Percentiles rank a stretch among this genome's conserved stretches.
Evolutionary conservation across 2,329 filamentous ascomycete species (phyloP).

Genomic region (Phialocephala sp.): DNA sequence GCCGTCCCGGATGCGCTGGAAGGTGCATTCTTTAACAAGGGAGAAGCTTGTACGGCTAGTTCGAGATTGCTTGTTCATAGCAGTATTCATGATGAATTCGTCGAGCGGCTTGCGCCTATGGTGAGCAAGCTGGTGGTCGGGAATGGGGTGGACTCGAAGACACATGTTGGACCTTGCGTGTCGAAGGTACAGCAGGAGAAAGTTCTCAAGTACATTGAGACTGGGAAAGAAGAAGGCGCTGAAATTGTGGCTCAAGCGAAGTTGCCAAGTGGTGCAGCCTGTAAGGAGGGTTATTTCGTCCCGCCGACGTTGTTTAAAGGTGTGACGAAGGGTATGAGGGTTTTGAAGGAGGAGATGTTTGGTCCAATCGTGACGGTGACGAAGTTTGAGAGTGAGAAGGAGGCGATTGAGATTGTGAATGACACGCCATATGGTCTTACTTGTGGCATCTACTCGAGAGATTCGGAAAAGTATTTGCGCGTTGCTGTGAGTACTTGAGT

Average conservation of each 20-base stretch:
- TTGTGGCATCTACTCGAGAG: slow-evolving; percentile 63
- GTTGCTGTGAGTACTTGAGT: slow-evolving; percentile 51
- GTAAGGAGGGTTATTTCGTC: slow-evolving; percentile 53
- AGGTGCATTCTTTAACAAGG: slow-evolving; percentile 63
- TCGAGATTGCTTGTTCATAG: slow-evolving; percentile 63
- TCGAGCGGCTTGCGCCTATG: slow-evolving; percentile 32
- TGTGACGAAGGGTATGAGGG: slow-evolving; percentile 68
- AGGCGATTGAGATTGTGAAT: slow-evolving; percentile 59
- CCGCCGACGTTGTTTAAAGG: slow-evolving; percentile 72
- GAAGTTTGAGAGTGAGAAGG: slow-evolving; percentile 61
- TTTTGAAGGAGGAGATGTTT: slow-evolving; percentile 47
- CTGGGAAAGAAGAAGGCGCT: slow-evolving; percentile 48
- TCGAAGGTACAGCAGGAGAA: slow-evolving; percentile 51
- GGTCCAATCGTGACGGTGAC: slow-evolving; percentile 64
- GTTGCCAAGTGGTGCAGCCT: slow-evolving; percentile 33
- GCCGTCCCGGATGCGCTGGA: slow-evolving; percentile 51
- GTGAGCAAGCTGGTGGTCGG: slow-evolving; percentile 46
- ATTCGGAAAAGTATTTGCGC: slow-evolving; percentile 68
- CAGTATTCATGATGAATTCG: slow-evolving; percentile 53
- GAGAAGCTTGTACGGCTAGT: slow-evolving; percentile 65
- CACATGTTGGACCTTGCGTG: slow-evolving; percentile 53
- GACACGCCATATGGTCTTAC: slow-evolving; percentile 62
- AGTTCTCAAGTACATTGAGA: slow-evolving; percentile 46
- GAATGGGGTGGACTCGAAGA: slow-evolving; percentile 48
- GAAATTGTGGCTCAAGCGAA: slow-evolving; percentile 45